These are phyloP conservation scores for Nevesoporus exiguus DNA, from an alignment of 768 basidiomycete species.

Conservation along the genomic window DNA sequence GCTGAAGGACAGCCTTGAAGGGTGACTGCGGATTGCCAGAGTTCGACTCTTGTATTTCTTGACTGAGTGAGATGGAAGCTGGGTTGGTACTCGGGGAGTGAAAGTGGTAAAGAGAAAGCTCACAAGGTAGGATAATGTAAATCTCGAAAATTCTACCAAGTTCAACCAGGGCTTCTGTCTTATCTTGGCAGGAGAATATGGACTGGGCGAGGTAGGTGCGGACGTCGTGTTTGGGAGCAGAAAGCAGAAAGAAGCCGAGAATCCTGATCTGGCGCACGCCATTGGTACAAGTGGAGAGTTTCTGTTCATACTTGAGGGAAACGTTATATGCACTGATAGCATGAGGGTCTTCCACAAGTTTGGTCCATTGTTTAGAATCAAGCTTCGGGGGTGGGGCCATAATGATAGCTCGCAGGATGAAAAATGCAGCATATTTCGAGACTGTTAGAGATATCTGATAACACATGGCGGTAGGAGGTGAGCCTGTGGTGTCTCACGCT, in stretches of 20 bases:
- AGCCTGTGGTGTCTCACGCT: too few species aligned
- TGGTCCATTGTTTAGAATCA: too few species aligned
- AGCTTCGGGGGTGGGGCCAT: too few species aligned
- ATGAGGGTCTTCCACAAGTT: too few species aligned
- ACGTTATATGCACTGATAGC: neutral
- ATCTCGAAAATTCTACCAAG: conserved; percentile 5
- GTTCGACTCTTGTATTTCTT: conserved; percentile 17
- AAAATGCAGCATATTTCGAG: too few species aligned
- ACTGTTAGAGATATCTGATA: too few species aligned
- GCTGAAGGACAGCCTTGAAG: conserved; percentile 20
- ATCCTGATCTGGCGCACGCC: conserved; percentile 1
- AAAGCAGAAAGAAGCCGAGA: conserved; percentile 7
- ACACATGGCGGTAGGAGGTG: too few species aligned
- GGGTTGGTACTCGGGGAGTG: neutral
- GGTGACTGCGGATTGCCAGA: conserved; percentile 12
- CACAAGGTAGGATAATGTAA: conserved; percentile 5
- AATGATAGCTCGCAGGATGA: too few species aligned
- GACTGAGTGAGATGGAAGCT: conserved; percentile 5
- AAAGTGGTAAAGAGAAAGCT: neutral
- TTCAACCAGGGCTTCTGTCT: neutral
- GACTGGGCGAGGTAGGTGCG: conserved; percentile 1
- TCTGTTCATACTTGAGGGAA: neutral
- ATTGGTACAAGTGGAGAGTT: neutral
- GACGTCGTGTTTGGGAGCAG: neutral
- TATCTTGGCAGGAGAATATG: conserved; percentile 1